Conservation (phyloP, 805 yeast genomes). For the Cyberlindnera amylophila region DNA sequence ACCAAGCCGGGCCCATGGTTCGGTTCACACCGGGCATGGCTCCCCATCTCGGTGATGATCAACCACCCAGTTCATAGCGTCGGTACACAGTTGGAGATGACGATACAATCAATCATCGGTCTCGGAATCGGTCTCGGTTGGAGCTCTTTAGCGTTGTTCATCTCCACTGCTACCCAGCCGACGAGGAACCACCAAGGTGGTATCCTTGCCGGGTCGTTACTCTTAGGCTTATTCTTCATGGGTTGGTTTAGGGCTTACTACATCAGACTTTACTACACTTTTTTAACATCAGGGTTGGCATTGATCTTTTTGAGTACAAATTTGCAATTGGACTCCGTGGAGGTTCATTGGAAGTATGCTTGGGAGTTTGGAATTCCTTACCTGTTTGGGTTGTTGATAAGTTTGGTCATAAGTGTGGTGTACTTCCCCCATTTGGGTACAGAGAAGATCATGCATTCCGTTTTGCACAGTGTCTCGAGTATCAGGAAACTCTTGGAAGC, state of each 20-base stretch:
- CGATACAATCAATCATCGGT: slow-evolving; percentile 38
- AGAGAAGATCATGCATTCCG: slow-evolving; percentile 26
- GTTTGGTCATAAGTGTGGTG: slow-evolving; percentile 32
- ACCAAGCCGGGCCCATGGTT: slow-evolving; percentile 40
- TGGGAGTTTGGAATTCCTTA: slow-evolving; percentile 45
- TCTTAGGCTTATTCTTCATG: slow-evolving; percentile 34
- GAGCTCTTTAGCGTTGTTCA: slow-evolving; percentile 39
- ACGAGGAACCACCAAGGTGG: slow-evolving; percentile 43
- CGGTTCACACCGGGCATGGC: slow-evolving; percentile 37
- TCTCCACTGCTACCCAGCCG: slow-evolving; percentile 38
- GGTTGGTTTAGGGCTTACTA: slow-evolving; percentile 40
- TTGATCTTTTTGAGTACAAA: slow-evolving; percentile 32
- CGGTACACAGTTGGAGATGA: slow-evolving; percentile 46
- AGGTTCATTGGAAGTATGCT: slow-evolving; percentile 30
- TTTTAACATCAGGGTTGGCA: slow-evolving; percentile 34
- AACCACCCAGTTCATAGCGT: slow-evolving; percentile 45
- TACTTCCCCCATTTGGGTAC: slow-evolving; percentile 43
- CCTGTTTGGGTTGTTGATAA: slow-evolving; percentile 38
- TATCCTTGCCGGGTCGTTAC: slow-evolving; percentile 38
- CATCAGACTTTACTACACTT: slow-evolving; percentile 37
- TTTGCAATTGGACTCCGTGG: slow-evolving; percentile 26
- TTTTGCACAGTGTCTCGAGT: slow-evolving; percentile 24
- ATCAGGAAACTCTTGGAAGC: slow-evolving; percentile 26
- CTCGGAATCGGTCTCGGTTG: slow-evolving; percentile 40
- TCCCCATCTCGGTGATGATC: slow-evolving; percentile 39